These are phyloP conservation scores for Heliosperma pusillum DNA, from an alignment of 148 eudicot genomes.

Conservation along the genomic window DNA sequence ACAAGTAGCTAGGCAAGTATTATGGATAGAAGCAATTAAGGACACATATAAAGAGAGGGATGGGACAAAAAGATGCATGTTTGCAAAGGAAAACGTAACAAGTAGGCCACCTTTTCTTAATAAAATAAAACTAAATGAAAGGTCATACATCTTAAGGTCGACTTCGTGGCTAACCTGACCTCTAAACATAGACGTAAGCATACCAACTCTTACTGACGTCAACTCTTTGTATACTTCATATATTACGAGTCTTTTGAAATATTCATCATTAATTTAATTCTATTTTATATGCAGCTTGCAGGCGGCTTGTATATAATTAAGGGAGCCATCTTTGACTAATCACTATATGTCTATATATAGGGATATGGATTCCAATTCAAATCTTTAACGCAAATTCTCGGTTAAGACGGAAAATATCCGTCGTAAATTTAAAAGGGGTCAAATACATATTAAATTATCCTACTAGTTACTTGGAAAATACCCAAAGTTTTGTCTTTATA, in stretches of 20 bases:
- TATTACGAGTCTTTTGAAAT: not conserved
- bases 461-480: too few species aligned
- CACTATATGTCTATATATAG: too few species aligned
- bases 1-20: not conserved
- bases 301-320: too few species aligned
- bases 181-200: conserved; percentile 18
- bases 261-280: too few species aligned
- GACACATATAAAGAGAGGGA: not conserved
- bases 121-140: not conserved
- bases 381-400: too few species aligned
- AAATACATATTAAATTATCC: too few species aligned
- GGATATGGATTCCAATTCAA: too few species aligned
- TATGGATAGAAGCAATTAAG: conserved; percentile 5
- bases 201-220: conserved; percentile 17
- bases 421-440: too few species aligned
- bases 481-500: too few species aligned
- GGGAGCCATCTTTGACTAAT: not conserved
- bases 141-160: conserved; percentile 2
- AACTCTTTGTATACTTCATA: not conserved
- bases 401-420: too few species aligned
- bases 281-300: too few species aligned
- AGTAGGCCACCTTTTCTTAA: not conserved
- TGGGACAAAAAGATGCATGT: not conserved
- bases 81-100: not conserved
- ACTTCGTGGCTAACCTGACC: conserved; percentile 21